Evolutionary conservation across 257 asterid species (phyloP).

Genomic region (Solanum chmielewskii): DNA sequence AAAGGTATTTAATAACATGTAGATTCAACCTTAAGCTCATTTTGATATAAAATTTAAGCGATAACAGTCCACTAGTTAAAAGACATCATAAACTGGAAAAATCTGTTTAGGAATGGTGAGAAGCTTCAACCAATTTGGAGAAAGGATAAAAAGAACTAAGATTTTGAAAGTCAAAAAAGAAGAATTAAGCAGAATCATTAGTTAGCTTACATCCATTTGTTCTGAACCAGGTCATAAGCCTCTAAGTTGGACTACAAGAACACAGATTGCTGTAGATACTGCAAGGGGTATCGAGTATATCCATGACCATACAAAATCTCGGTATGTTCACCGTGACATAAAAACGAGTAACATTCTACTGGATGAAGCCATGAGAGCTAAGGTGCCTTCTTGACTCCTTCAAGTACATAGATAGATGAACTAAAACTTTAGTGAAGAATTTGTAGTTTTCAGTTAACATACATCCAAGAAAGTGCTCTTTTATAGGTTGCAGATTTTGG

Average conservation of each 20-base stretch:
- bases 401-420: not conserved
- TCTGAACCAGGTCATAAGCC: slow-evolving; percentile 60
- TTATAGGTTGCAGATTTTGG: slow-evolving; percentile 84
- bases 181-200: not conserved
- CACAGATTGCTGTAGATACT: slow-evolving; percentile 65
- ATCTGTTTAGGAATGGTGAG: not conserved
- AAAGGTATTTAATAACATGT: slow-evolving; percentile 39
- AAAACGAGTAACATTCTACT: slow-evolving; percentile 73
- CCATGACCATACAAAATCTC: slow-evolving; percentile 73
- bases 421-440: not conserved
- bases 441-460: not conserved
- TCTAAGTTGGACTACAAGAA: slow-evolving; percentile 72
- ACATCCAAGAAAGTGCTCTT: not conserved
- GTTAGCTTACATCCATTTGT: not conserved
- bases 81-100: not conserved
- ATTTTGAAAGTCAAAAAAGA: not conserved
- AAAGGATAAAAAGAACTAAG: not conserved
- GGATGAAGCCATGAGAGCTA: slow-evolving; percentile 72
- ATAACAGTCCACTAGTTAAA: not conserved
- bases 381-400: slow-evolving; percentile 23
- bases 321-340: slow-evolving; percentile 78
- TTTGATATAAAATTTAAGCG: not conserved
- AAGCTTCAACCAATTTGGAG: not conserved
- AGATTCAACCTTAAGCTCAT: not conserved
- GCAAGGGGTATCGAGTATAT: slow-evolving; percentile 83